Percentiles rank a stretch among this genome's conserved stretches.
Conservation (phyloP, 2,329 filamentous ascomycete genomes). For the Davidsoniella eucalypti region DNA sequence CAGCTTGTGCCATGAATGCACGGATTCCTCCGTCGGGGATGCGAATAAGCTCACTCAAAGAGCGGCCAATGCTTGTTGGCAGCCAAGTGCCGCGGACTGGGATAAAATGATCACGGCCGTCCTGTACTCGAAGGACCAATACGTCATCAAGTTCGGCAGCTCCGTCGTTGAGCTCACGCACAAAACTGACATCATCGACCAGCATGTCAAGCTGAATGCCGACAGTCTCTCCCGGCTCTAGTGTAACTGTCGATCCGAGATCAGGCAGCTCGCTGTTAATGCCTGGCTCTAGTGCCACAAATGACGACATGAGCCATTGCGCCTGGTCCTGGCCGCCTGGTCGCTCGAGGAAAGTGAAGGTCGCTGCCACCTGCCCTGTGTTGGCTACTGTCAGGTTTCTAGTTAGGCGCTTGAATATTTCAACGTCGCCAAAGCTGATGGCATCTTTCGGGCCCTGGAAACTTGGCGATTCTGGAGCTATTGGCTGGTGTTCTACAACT, state of each 20-base stretch:
- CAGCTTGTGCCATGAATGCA: conserved; percentile 25
- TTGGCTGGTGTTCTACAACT: conserved; percentile 50
- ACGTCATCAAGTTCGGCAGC: conserved; percentile 60
- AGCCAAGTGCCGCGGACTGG: conserved; percentile 64
- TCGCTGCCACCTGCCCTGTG: conserved; percentile 68
- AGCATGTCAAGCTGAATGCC: conserved; percentile 51
- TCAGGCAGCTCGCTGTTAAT: conserved; percentile 20
- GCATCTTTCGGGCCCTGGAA: conserved; percentile 30
- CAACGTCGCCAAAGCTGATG: conserved; percentile 64
- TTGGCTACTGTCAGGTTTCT: conserved; percentile 75
- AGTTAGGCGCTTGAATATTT: conserved; percentile 48
- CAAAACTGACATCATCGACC: conserved; percentile 45
- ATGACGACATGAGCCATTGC: conserved; percentile 54
- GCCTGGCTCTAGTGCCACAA: conserved; percentile 32
- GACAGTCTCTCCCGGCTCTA: conserved; percentile 74
- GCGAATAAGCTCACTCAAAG: conserved; percentile 73
- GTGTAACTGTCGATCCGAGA: conserved; percentile 37
- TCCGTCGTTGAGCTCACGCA: conserved; percentile 56
- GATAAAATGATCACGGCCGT: conserved; percentile 84
- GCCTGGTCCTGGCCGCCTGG: conserved; percentile 34
- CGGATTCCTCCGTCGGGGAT: conserved; percentile 70
- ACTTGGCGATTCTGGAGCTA: conserved; percentile 6
- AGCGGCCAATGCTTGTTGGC: conserved; percentile 67
- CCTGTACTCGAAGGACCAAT: conserved; percentile 65
- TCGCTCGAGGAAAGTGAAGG: conserved; percentile 62